phyloP scores from a whole-genome alignment of 345 rosid genomes.

The Eucalyptus coolabah region DNA sequence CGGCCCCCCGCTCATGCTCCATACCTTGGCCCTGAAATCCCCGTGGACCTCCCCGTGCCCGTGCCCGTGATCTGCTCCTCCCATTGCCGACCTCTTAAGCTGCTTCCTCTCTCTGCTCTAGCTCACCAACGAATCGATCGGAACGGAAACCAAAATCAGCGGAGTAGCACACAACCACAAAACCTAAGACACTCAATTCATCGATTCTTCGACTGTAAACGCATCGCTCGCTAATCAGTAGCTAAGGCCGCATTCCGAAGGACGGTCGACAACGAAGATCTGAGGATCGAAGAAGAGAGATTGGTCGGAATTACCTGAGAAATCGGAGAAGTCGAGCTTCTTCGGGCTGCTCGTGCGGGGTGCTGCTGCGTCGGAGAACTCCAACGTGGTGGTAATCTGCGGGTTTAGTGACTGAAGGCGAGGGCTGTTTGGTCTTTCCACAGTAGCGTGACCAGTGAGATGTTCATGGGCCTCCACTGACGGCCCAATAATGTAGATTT shows the following conservation, averaged over 20 bases:
- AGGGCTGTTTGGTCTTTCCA: background rate
- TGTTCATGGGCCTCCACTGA: background rate
- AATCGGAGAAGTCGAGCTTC: background rate
- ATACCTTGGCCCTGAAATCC: conserved; percentile 86
- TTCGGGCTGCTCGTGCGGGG: background rate
- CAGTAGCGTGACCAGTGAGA: background rate
- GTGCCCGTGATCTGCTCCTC: conserved; percentile 69
- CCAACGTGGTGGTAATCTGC: background rate
- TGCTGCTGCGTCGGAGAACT: background rate
- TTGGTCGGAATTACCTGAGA: background rate
- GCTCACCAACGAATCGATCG: background rate
- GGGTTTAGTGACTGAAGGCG: background rate
- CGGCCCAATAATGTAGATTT: background rate
- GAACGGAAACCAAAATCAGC: background rate
- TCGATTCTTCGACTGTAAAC: background rate
- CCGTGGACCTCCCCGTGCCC: conserved; percentile 51
- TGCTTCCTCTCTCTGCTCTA: background rate
- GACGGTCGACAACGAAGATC: background rate
- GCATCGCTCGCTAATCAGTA: background rate
- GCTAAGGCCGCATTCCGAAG: background rate
- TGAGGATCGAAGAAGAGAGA: background rate
- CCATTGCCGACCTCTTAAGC: conserved; percentile 19
- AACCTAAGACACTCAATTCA: background rate
- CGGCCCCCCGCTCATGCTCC: conserved; percentile 96
- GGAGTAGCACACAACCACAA: background rate